Evolutionary conservation across 139 green algal species (phyloP).

Genomic region (Yamagishiella unicocca): DNA sequence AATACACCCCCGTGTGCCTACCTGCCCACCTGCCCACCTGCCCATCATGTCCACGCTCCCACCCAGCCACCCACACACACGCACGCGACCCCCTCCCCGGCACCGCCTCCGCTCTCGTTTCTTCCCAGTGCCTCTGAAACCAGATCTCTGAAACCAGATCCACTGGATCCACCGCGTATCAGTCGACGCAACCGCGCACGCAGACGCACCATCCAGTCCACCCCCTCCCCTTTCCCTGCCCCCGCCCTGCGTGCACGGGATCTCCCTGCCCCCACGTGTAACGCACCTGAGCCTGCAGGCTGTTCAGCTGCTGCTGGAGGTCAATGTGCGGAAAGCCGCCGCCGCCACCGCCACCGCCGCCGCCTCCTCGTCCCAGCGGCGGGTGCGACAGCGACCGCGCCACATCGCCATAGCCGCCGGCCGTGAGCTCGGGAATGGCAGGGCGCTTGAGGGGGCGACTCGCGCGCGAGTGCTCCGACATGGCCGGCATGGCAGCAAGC

Average conservation of each 20-base stretch:
- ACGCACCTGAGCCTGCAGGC: constrained; percentile 25
- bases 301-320: constrained; percentile 44
- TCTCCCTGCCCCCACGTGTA: background rate
- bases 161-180: too few species aligned
- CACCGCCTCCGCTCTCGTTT: too few species aligned
- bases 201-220: too few species aligned
- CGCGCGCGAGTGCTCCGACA: constrained; percentile 33
- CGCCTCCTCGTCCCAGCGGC: background rate
- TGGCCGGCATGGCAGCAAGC: background rate
- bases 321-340: background rate
- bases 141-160: too few species aligned
- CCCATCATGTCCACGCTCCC: too few species aligned
- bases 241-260: background rate
- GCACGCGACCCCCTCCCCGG: too few species aligned
- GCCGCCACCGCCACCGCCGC: background rate
- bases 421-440: background rate
- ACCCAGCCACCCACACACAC: too few species aligned
- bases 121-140: too few species aligned
- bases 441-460: constrained; percentile 20
- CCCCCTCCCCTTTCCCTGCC: too few species aligned
- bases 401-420: background rate
- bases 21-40: too few species aligned
- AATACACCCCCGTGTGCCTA: too few species aligned
- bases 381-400: constrained; percentile 41
- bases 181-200: too few species aligned